phyloP scores from a whole-genome alignment of 108 stramenopile species.

The Cyclotella kingstonii region DNA sequence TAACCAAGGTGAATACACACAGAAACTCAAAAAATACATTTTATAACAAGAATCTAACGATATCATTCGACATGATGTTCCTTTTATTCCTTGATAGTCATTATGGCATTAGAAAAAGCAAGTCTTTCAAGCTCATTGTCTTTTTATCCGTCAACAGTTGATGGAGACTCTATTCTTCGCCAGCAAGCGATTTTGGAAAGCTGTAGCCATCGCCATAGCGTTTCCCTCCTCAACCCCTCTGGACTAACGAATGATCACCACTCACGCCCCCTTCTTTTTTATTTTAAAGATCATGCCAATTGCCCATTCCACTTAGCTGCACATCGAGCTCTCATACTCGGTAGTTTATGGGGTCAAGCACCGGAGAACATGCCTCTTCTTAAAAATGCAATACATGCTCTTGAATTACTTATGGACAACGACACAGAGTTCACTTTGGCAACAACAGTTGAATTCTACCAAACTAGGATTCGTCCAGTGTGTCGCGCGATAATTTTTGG shows the following conservation, averaged over 20 bases:
- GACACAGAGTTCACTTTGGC: constrained; percentile 27
- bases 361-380: constrained; percentile 52
- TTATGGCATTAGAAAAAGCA: constrained; percentile 60
- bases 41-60: no score
- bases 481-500: constrained; percentile 75
- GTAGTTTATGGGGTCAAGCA: constrained; percentile 51
- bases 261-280: constrained; percentile 35
- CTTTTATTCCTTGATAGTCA: neutral
- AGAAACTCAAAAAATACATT: no score
- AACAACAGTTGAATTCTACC: constrained; percentile 68
- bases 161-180: constrained; percentile 46
- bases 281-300: constrained; percentile 36
- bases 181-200: constrained; percentile 29
- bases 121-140: constrained; percentile 55
- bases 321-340: constrained; percentile 71
- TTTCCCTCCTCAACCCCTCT: constrained; percentile 24
- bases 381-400: constrained; percentile 43
- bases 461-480: constrained; percentile 57
- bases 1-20: constrained; percentile 50
- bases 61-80: constrained; percentile 14
- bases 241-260: constrained; percentile 30
- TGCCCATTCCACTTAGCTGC: constrained; percentile 51
- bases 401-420: constrained; percentile 46
- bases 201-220: constrained; percentile 20
- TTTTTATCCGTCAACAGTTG: constrained; percentile 61